phyloP scores from a whole-genome alignment of 2,329 filamentous ascomycete species.

The Fusarium tricinctum region DNA sequence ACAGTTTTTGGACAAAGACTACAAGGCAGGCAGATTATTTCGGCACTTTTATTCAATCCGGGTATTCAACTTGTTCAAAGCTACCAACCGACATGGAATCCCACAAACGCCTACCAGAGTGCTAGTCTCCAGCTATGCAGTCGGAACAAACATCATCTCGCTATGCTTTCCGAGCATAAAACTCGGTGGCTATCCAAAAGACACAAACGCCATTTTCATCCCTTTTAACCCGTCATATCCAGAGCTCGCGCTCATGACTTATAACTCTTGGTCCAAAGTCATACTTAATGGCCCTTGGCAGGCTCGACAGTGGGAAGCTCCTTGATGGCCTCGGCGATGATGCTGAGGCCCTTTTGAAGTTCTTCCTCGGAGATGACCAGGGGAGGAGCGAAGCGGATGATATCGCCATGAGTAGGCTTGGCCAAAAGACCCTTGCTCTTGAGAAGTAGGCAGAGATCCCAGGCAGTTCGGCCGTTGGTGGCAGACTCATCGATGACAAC shows the following conservation, averaged over 20 bases:
- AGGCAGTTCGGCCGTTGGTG: conserved; percentile 87
- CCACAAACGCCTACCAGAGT: conserved; percentile 44
- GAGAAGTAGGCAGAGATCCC: conserved; percentile 95
- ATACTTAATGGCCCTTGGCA: conserved; percentile 55
- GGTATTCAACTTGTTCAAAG: conserved; percentile 43
- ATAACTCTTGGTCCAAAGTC: conserved; percentile 12
- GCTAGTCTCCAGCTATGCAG: conserved; percentile 38
- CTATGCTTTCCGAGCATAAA: conserved; percentile 28
- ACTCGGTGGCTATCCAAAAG: conserved; percentile 23
- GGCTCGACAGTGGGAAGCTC: conserved; percentile 78
- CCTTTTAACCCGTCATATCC: conserved; percentile 26
- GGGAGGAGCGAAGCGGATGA: conserved; percentile 97
- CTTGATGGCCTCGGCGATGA: conserved; percentile 84
- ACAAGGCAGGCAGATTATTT: background rate
- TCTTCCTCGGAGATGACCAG: conserved; percentile 93
- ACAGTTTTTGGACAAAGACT: background rate
- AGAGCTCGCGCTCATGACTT: conserved; percentile 45
- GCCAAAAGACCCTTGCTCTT: conserved; percentile 97
- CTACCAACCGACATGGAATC: conserved; percentile 33
- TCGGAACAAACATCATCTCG: conserved; percentile 35
- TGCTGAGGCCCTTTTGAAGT: conserved; percentile 80
- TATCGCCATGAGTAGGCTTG: conserved; percentile 98
- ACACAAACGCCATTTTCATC: conserved; percentile 35
- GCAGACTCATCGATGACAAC: conserved; percentile 94
- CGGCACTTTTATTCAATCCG: conserved; percentile 25